Evolutionary conservation across 257 asterid genomes (phyloP), one percentile per base, ranked within the genome.

Genomic region (Nicotiana obtusifolia): DNA sequence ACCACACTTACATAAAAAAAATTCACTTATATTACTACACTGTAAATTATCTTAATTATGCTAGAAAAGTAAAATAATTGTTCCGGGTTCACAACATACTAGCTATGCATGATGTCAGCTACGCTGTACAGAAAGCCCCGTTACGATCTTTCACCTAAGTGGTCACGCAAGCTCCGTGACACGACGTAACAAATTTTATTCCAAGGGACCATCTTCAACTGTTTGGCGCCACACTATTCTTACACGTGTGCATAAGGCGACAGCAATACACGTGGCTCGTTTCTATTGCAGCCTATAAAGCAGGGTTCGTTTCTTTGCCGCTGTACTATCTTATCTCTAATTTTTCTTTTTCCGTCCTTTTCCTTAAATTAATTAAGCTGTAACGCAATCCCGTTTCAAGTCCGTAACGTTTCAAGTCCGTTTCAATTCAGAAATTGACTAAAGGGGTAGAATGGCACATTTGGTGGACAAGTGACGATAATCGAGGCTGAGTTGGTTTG

Each of bases 341-440:
- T 33, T 67, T 81, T n/a, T 73, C 64, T 82, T 47, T 35, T 69
- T 69, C 60, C 3, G 78, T 44, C 78, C 26, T 71, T 73, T 73
- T 73, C 24, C 41, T 15, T 4, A 71, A 44, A 7, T 20, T 26
- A 26, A 26, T 0, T 26, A 81, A 44, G 52, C 61, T 14, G 82
- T 33, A 76, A 67, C 86, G 82, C 41, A 88, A 86, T 81, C 71
- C 87, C 82, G 81, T 86, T 68, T 82, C 65, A 81, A 60, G 77
- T 83, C 86, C 86, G 89, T 77, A 82, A 86, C 82, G 81, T 86
- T 68, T 82, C 65, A 81, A 60, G 77, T 83, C 86, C 86, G 89
- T 77, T 81, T n/a, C n/a, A 86, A 14, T 14, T 52, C 17, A 52
- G 57, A 49, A 49, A 7, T 8, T 41, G 47, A 41, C 47, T 41